A percentile compares a stretch with the other conserved stretches of the same genome.
Evolutionary conservation across 2,329 filamentous ascomycete species (phyloP).

Genomic region (Penicillium capsulatum): DNA sequence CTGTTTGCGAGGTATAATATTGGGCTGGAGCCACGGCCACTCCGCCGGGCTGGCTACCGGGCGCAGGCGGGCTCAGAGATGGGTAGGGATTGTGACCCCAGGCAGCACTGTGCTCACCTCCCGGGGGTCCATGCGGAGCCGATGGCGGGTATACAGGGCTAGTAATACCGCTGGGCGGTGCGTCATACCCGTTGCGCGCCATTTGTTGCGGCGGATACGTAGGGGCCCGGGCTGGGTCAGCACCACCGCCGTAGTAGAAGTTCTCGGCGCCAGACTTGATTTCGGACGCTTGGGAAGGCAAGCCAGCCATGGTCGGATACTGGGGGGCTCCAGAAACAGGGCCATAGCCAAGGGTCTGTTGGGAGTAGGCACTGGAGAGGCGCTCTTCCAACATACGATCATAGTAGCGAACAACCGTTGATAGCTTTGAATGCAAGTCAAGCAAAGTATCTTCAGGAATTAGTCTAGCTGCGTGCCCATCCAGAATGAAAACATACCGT

Average conservation of each 20-base stretch:
- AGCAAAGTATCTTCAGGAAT: constrained; percentile 70
- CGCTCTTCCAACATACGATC: constrained; percentile 97
- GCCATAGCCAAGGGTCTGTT: constrained; percentile 66
- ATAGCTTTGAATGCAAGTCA: constrained; percentile 90
- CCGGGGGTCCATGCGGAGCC: constrained; percentile 6
- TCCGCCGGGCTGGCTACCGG: constrained; percentile 9
- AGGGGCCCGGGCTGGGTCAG: constrained; percentile 11
- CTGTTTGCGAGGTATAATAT: constrained; percentile 16
- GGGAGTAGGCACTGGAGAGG: constrained; percentile 84
- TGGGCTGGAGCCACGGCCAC: constrained; percentile 9
- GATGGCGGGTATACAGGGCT: constrained; percentile 14
- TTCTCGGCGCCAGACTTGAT: constrained; percentile 19
- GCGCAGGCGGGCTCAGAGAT: constrained; percentile 18
- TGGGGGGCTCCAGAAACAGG: constrained; percentile 15
- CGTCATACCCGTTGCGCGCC: constrained; percentile 12
- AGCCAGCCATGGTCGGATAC: constrained; percentile 18
- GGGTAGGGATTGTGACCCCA: constrained; percentile 20
- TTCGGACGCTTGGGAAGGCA: constrained; percentile 12
- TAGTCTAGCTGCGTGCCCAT: constrained; percentile 10
- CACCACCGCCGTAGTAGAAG: constrained; percentile 21
- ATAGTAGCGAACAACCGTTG: constrained; percentile 94
- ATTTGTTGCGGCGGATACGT: constrained; percentile 14
- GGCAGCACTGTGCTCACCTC: constrained; percentile 10
- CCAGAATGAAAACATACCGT: constrained; percentile 59
- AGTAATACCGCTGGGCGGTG: constrained; percentile 4